Evolutionary conservation across 2,329 filamentous ascomycete species (phyloP), one percentile per base, ranked within the genome.

Genomic region (Leptographium galeiforme): DNA sequence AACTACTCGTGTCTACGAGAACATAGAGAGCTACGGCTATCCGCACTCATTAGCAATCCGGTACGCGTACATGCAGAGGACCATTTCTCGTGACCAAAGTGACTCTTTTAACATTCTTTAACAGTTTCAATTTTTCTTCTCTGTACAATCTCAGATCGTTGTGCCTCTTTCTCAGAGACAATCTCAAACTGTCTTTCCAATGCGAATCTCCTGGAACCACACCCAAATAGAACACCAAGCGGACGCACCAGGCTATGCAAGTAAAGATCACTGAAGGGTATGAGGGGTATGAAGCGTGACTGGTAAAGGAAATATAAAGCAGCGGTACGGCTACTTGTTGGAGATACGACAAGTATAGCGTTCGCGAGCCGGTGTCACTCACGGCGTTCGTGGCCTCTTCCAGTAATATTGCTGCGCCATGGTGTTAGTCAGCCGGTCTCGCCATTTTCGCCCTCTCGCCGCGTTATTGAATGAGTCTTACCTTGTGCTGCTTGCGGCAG

Each of bases 401-500:
- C 81, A 84, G 65, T 81, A 84, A 62, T 84, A 84, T 81, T 84
- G 81, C 80, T 83, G 59, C 19, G 25, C 38, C 44, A 14, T 30
- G 44, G 36, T 11, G 47, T 55, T 61, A 63, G 50, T 50, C 43
- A 53, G 8, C 36, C n/a, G 19, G 38, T 18, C 38, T 13, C 19
- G 6, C 48, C 34, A 33, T 34, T 25, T n/a, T 49, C 47, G 33
- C 34, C 12, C 16, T 33, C 16, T 33, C 30, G n/a, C 13, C 13
- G 33, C 30, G 40, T 47, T 10, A 13, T 51, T 14, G 12, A 16
- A 36, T 16, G 6, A 14, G 6, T 40, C 49, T 64, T 78, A 97
- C 91, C 87, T 97, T 97, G 70, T 98, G 93, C 66, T 93, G 88
- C 72, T 96, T 97, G 63, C 93, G 80, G 64, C 93, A 96, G 63